Percentiles rank a stretch among this genome's conserved stretches.
Evolutionary conservation across 805 yeast species (phyloP).

Genomic region (Yarrowia keelungensis): DNA sequence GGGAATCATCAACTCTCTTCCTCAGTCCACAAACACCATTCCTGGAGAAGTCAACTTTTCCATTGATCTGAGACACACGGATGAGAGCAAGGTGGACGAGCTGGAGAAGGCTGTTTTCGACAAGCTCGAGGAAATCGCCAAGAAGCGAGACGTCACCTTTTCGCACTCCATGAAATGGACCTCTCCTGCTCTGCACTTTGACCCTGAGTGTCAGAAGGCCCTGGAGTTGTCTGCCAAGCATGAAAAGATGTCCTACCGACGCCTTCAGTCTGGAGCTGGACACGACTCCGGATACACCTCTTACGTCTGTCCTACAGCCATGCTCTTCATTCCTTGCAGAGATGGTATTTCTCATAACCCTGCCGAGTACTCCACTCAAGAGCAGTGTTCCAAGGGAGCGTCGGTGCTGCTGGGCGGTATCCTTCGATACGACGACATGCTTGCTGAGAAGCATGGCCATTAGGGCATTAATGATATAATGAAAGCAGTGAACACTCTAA

Average conservation of each 20-base stretch:
- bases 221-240: conserved; percentile 60
- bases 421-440: conserved; percentile 51
- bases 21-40: conserved; percentile 71
- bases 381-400: conserved; percentile 67
- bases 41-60: conserved; percentile 67
- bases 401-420: conserved; percentile 62
- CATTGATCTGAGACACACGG: conserved; percentile 63
- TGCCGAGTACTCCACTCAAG: conserved; percentile 68
- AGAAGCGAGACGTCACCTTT: conserved; percentile 45
- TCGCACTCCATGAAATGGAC: conserved; percentile 56
- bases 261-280: conserved; percentile 65
- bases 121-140: conserved; percentile 49
- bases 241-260: conserved; percentile 38
- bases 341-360: conserved; percentile 75
- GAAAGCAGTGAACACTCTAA: too few relatives aligned
- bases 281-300: conserved; percentile 73
- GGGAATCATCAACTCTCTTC: conserved; percentile 63
- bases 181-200: conserved; percentile 65
- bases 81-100: conserved; percentile 54
- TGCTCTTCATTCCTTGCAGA: conserved; percentile 74
- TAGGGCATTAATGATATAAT: too few relatives aligned
- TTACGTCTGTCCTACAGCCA: conserved; percentile 66
- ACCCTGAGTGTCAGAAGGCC: conserved; percentile 58
- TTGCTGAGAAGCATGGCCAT: background rate
- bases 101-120: conserved; percentile 53